Evolutionary conservation across 2,329 filamentous ascomycete genomes (phyloP), one percentile per base, ranked within the genome.

Genomic region (Ophiostoma tasmaniense): DNA sequence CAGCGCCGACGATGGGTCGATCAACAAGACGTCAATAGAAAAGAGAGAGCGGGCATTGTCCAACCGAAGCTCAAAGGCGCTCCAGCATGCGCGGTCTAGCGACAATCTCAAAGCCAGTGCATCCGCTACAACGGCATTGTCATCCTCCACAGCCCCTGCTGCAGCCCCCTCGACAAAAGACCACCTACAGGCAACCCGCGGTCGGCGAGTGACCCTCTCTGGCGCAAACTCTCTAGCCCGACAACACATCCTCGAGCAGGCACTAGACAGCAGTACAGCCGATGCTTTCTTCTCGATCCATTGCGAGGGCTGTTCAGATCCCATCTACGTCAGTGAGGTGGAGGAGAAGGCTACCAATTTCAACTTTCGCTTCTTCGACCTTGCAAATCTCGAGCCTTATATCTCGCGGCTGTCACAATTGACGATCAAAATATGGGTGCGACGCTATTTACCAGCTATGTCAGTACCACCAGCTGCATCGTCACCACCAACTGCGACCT

Each of bases 241-340:
- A 68, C 93, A 97, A 80, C 88, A 87, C 77, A 89, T 88, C 76
- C 81, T 97, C 59, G 90, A 95, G 77, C 84, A 89, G 73, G 85
- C 91, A 8, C 86, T 90, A 35, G 87, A 88, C 67, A 86, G 83
- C 73, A 84, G 87, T 67, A 88, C 95, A 79, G 92, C 89, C n/a
- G 90, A 97, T 79, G 88, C 89, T 20, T 97, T 96, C 83, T 95
- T 96, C 78, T 91, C 92, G 2, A 76, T 97, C 67, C 93, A 97
- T 77, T 85, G 89, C 64, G 81, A 85, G 1, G 85, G 80, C 3
- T 79, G 87, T 67, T 79, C 83, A 64, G 89, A 92, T 20, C 93
- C 94, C 0, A 80, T 97, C n/a, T 97, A 97, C 77, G 86, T 97
- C 74, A 97, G 93, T 75, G 94, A 98, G 79, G 83, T 90, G 28